These are phyloP conservation scores for Phallus indusiatus DNA, from an alignment of 768 basidiomycete species.

Conservation along the genomic window DNA sequence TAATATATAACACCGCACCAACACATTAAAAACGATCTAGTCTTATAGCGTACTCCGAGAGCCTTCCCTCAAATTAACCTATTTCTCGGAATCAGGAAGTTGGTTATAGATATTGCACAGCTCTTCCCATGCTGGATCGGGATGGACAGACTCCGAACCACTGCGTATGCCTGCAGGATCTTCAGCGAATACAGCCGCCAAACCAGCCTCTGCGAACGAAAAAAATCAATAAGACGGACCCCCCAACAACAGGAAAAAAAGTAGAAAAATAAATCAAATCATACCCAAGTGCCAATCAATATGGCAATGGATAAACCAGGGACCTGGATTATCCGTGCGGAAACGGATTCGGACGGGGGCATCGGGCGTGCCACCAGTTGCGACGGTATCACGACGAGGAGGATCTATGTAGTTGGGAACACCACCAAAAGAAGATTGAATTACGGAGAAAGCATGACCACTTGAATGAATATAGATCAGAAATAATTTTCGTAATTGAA, in stretches of 20 bases:
- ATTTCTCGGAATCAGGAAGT: neutral
- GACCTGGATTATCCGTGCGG: slow-evolving; percentile 41
- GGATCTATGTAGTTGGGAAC: slow-evolving; percentile 29
- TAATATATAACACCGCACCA: too few species aligned
- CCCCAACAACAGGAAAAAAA: too few species aligned
- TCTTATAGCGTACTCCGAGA: too few species aligned
- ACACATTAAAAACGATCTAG: too few species aligned
- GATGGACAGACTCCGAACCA: neutral
- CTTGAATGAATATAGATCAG: neutral
- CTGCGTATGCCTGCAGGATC: slow-evolving; percentile 13
- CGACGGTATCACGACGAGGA: slow-evolving; percentile 5
- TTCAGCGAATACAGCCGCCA: slow-evolving; percentile 31
- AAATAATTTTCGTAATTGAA: neutral
- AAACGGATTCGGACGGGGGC: slow-evolving; percentile 42
- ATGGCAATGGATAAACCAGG: slow-evolving; percentile 22
- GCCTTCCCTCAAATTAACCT: too few species aligned
- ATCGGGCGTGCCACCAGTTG: slow-evolving; percentile 18
- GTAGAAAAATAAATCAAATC: too few species aligned
- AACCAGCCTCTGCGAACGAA: slow-evolving; percentile 16
- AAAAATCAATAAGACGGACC: neutral
- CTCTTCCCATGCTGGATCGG: neutral
- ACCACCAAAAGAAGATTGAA: slow-evolving; percentile 23
- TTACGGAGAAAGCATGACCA: slow-evolving; percentile 23
- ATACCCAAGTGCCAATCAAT: too few species aligned
- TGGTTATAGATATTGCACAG: slow-evolving; percentile 3